Conservation (phyloP, 2,329 filamentous ascomycete genomes). For the Pseudogymnoascus verrucosus region DNA sequence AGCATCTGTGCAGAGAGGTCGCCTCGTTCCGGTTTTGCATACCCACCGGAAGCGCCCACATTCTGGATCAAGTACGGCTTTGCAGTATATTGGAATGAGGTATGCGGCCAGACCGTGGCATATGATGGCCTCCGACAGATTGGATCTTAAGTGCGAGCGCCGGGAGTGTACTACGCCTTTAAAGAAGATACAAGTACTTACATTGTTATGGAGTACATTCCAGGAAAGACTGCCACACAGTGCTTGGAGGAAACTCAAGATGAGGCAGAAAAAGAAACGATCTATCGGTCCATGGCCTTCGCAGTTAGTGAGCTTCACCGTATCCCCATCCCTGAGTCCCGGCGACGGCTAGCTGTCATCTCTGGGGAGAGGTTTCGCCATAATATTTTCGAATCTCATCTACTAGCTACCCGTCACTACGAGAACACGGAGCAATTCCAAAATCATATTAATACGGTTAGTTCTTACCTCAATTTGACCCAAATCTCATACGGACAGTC, state of each 20-base stretch:
- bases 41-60: not conserved
- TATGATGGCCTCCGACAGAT: not conserved
- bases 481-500: not conserved
- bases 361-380: not conserved
- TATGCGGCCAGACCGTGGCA: not conserved
- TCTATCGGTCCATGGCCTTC: slow-evolving; percentile 14
- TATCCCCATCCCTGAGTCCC: slow-evolving; percentile 14
- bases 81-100: not conserved
- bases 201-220: slow-evolving; percentile 3
- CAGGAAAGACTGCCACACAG: not conserved
- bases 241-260: slow-evolving; percentile 5
- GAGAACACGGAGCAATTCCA: slow-evolving; percentile 16
- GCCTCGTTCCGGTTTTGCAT: not conserved
- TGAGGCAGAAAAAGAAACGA: slow-evolving; percentile 8
- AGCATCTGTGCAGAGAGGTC: not conserved
- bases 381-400: slow-evolving; percentile 11
- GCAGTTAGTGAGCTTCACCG: slow-evolving; percentile 16
- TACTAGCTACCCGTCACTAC: slow-evolving; percentile 12
- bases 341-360: slow-evolving; percentile 10
- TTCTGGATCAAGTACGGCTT: not conserved
- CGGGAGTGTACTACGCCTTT: not conserved
- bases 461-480: not conserved
- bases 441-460: slow-evolving; percentile 17
- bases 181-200: not conserved
- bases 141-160: not conserved